Percentiles rank a stretch among this genome's conserved stretches.
Evolutionary conservation across 2,329 filamentous ascomycete genomes (phyloP).

Genomic region (Trichoderma aggressivum): DNA sequence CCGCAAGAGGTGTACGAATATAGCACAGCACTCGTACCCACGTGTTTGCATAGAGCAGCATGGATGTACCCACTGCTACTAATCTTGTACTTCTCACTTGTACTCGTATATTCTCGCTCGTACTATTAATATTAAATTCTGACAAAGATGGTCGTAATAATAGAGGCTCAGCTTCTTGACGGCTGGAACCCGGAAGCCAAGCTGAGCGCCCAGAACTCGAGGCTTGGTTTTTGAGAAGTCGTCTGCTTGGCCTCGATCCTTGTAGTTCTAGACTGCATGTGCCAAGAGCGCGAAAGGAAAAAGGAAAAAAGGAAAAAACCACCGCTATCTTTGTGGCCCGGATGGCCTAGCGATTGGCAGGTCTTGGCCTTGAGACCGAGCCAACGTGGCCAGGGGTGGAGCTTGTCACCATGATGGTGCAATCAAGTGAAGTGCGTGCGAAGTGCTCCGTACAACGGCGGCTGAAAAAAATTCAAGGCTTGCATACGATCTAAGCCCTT

Average conservation of each 20-base stretch:
- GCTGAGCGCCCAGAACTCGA: not conserved
- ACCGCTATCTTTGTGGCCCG: not conserved
- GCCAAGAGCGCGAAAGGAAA: not conserved
- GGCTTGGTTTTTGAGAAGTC: not conserved
- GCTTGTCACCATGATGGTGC: not conserved
- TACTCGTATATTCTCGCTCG: not conserved
- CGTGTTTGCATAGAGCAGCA: not conserved
- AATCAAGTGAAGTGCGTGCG: not conserved
- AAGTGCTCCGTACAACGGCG: not conserved
- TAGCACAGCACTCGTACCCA: not conserved
- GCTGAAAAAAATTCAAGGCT: not conserved
- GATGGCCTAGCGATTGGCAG: slow-evolving; percentile 4
- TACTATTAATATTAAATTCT: not conserved
- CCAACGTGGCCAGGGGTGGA: slow-evolving; percentile 5
- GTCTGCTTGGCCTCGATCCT: not conserved
- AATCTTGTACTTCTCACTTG: not conserved
- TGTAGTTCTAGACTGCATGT: not conserved
- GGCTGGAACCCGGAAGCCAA: not conserved
- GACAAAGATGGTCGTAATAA: not conserved
- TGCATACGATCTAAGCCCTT: not conserved
- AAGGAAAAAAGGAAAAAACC: not conserved
- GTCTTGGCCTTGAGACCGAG: not conserved
- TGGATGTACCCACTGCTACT: not conserved
- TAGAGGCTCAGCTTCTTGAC: not conserved
- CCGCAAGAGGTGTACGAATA: not conserved